Evolutionary conservation across 73 alveolate species (phyloP), one percentile per base, ranked within the genome.

Genomic region (Uronychia binucleata): DNA sequence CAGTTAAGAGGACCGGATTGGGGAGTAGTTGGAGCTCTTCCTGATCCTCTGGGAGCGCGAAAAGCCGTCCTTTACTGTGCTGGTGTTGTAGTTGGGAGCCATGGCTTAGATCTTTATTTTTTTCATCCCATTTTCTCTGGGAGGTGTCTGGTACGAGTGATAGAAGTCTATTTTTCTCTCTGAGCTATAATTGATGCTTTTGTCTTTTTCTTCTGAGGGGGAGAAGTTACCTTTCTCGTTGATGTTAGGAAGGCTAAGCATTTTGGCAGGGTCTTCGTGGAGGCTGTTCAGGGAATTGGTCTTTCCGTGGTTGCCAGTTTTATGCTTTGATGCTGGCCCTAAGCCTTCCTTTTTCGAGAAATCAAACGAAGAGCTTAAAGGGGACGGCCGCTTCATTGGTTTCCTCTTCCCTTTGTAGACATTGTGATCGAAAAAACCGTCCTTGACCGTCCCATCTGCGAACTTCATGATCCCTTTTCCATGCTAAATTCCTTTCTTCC

Each of bases 401-500:
- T 67, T 67, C 28, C 79, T 67, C 28, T 67, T 27, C 25, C 90
- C 90, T 5, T 60, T 35, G 76, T 26, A 83, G 29, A 77, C 90
- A 83, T 83, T 83, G 76, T 83, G 74, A 33, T 83, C 90, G 74
- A 83, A 83, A 59, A 74, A 83, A 1, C 92, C 92, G 29, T 86
- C 92, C 31, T 86, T 78, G 28, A 58, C 77, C 0, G 92, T 78
- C 13, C 82, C 81, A 86, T 86, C 87, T 0, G 87, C 81, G 29
- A 78, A 86, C 30, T 59, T 80, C 32, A 87, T n/a, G 57, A 58
- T 94, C 25, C 98, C 98, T 30, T 78, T 59, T 58, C 98, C 98
- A 76, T 91, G 93, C 59, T 88, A 96, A 57, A 81, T 94, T 74
- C 96, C 96, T 86, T 88, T 89, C 75, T 88, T 92, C 98, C 98